Evolutionary conservation across 345 rosid species (phyloP).

Genomic region (Physaria fendleri): DNA sequence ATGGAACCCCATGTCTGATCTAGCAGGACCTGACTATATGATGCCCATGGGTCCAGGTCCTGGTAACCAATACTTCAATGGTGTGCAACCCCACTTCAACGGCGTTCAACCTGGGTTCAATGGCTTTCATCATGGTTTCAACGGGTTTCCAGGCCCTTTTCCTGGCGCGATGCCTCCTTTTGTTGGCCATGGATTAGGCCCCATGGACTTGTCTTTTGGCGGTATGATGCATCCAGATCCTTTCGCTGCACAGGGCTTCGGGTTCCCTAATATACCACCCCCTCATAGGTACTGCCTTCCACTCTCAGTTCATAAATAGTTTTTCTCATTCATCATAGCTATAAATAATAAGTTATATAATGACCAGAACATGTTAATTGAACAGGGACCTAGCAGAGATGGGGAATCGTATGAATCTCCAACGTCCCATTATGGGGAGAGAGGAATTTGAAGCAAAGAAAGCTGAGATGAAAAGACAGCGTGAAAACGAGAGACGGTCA

Average conservation of each 20-base stretch:
- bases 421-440: constrained; percentile 81
- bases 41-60: constrained; percentile 73
- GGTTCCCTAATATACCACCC: constrained; percentile 30
- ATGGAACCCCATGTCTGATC: constrained; percentile 66
- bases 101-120: constrained; percentile 28
- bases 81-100: constrained; percentile 20
- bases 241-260: constrained; percentile 25
- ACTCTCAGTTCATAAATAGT: background rate
- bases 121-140: constrained; percentile 28
- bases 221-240: constrained; percentile 23
- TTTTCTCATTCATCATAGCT: background rate
- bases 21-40: constrained; percentile 65
- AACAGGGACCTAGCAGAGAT: constrained; percentile 70
- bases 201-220: constrained; percentile 20
- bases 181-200: constrained; percentile 20
- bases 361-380: background rate
- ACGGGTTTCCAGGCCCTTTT: constrained; percentile 28
- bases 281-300: constrained; percentile 25
- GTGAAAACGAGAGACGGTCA: constrained; percentile 68
- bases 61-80: constrained; percentile 65
- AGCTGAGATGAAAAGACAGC: constrained; percentile 83
- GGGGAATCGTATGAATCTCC: constrained; percentile 59
- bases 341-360: background rate
- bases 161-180: constrained; percentile 24
- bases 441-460: constrained; percentile 92